A percentile compares a stretch with the other conserved stretches of the same genome.
Evolutionary conservation across 177 flowering plant genomes (phyloP).

Genomic region (Telopea speciosissima): DNA sequence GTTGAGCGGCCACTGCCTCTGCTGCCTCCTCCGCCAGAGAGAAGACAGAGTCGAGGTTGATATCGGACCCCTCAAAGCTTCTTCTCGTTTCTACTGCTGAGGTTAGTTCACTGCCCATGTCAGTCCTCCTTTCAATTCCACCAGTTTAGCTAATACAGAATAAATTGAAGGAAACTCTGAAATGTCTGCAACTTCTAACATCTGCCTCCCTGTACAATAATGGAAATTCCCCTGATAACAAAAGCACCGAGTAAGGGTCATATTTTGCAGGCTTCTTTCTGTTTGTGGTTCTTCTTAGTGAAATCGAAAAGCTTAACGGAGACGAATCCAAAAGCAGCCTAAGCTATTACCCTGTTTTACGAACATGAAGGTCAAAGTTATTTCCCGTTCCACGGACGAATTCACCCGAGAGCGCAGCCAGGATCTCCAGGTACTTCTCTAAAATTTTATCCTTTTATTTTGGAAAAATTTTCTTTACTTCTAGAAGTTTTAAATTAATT

Average conservation of each 20-base stretch:
- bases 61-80: too few species aligned
- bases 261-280: neutral
- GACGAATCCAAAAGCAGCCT: neutral
- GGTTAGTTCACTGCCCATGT: too few species aligned
- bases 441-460: neutral
- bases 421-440: constrained; percentile 75
- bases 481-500: neutral
- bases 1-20: too few species aligned
- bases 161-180: too few species aligned
- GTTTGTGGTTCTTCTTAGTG: neutral
- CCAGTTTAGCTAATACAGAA: too few species aligned
- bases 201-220: neutral
- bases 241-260: too few species aligned
- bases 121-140: too few species aligned
- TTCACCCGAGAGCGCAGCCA: constrained; percentile 91
- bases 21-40: too few species aligned
- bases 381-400: constrained; percentile 79
- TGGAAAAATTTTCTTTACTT: neutral
- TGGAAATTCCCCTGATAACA: neutral
- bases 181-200: neutral
- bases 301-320: neutral
- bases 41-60: too few species aligned
- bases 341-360: neutral
- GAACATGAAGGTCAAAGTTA: constrained; percentile 70
- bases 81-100: too few species aligned